Conservation (phyloP, 805 yeast species). For the Torulaspora gathmanii region DNA sequence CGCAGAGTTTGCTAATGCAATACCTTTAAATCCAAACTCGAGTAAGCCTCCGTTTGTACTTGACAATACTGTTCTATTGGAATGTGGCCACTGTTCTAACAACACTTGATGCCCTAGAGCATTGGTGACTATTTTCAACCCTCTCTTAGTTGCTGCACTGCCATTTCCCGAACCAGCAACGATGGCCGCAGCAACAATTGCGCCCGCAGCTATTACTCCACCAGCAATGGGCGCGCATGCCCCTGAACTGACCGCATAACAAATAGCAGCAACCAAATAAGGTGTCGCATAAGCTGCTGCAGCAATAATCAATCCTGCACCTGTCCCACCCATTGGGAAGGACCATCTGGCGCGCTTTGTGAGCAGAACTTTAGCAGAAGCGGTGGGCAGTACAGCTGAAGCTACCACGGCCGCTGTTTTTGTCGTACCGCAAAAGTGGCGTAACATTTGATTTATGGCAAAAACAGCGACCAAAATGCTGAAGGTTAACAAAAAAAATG, state of each 20-base stretch:
- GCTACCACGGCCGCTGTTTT: neutral
- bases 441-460: neutral
- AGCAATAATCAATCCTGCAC: constrained; percentile 1
- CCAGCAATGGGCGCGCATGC: constrained; percentile 1
- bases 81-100: neutral
- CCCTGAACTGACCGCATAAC: neutral
- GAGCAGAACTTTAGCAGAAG: neutral
- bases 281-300: constrained; percentile 3
- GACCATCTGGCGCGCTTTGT: constrained; percentile 1
- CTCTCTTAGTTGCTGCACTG: neutral
- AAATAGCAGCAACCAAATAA: neutral
- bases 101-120: neutral
- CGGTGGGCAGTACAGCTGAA: neutral
- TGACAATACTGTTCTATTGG: neutral
- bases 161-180: neutral
- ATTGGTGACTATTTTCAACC: neutral
- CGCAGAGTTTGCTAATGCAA: neutral
- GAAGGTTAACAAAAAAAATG: neutral
- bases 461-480: neutral
- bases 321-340: constrained; percentile 1
- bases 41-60: neutral
- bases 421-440: neutral
- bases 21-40: neutral
- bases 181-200: neutral
- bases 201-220: neutral